These are phyloP conservation scores for Backusella circina DNA, from an alignment of 192 early-diverging fungal genomes.

Conservation along the genomic window DNA sequence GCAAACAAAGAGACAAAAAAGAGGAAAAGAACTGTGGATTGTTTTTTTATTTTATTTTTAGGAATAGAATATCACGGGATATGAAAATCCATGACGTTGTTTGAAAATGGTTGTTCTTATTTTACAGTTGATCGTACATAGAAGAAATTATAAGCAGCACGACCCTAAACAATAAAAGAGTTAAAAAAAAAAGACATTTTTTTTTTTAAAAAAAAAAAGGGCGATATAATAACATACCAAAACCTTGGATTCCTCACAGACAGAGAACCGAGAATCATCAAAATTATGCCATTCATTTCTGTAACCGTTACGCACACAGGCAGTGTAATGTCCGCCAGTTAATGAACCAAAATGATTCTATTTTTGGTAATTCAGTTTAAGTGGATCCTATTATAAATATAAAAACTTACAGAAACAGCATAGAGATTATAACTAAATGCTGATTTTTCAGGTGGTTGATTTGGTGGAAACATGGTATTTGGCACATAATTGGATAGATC, in stretches of 20 bases:
- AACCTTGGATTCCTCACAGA: constrained; percentile 50
- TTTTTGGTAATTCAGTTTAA: neutral
- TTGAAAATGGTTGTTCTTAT: neutral
- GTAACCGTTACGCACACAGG: constrained; percentile 60
- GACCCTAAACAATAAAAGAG: constrained; percentile 26
- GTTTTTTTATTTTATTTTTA: neutral
- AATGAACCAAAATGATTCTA: constrained; percentile 74
- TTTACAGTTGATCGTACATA: constrained; percentile 42
- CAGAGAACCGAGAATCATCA: constrained; percentile 77
- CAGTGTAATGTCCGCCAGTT: constrained; percentile 78
- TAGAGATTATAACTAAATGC: constrained; percentile 69
- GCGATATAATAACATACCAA: no score
- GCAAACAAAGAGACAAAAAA: neutral
- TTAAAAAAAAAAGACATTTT: neutral
- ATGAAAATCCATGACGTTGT: neutral
- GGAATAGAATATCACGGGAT: neutral
- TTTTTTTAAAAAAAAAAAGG: no score
- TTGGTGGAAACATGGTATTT: constrained; percentile 7
- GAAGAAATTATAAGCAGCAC: constrained; percentile 62
- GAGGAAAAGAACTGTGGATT: neutral
- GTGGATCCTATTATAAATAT: constrained; percentile 14
- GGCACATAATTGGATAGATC: constrained; percentile 58
- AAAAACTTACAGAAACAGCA: constrained; percentile 70
- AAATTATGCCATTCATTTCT: constrained; percentile 78
- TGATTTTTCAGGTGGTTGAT: neutral